phyloP scores from a whole-genome alignment of 2,329 filamentous ascomycete species.

The Cryphonectria parasitica region DNA sequence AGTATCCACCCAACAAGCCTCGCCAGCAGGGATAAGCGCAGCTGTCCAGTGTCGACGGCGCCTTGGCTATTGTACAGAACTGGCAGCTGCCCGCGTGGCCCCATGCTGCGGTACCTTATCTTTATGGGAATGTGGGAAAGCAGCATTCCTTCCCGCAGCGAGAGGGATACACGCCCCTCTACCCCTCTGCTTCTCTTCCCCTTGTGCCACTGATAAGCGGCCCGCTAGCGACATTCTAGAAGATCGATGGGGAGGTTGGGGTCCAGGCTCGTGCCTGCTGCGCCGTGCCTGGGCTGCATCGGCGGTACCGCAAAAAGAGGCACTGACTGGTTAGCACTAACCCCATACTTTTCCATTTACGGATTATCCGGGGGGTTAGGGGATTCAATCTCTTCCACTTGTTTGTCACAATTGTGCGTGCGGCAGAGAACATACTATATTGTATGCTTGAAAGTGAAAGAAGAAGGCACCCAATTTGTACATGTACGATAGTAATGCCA shows the following conservation, averaged over 20 bases:
- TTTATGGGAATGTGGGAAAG: neutral
- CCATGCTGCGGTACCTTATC: conserved; percentile 10
- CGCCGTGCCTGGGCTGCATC: conserved; percentile 1
- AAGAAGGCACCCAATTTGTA: too few species aligned
- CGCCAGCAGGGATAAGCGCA: neutral
- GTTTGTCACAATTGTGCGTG: too few species aligned
- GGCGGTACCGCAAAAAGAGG: neutral
- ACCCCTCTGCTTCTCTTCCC: neutral
- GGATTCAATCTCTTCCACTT: neutral
- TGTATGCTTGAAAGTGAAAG: too few species aligned
- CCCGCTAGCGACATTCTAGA: conserved; percentile 9
- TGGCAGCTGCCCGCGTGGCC: conserved; percentile 7
- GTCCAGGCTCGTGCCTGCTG: neutral
- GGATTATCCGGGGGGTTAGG: neutral
- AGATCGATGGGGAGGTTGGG: neutral
- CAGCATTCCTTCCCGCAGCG: neutral
- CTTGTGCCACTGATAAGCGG: conserved; percentile 6
- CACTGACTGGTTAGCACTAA: neutral
- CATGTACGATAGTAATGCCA: too few species aligned
- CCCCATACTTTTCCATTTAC: neutral
- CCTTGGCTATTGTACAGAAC: neutral
- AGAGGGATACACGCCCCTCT: neutral
- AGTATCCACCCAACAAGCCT: neutral
- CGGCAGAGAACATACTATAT: too few species aligned
- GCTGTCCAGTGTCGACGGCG: neutral